Evolutionary conservation across 2,329 filamentous ascomycete genomes (phyloP).

Genomic region (Calonectria pteridis): DNA sequence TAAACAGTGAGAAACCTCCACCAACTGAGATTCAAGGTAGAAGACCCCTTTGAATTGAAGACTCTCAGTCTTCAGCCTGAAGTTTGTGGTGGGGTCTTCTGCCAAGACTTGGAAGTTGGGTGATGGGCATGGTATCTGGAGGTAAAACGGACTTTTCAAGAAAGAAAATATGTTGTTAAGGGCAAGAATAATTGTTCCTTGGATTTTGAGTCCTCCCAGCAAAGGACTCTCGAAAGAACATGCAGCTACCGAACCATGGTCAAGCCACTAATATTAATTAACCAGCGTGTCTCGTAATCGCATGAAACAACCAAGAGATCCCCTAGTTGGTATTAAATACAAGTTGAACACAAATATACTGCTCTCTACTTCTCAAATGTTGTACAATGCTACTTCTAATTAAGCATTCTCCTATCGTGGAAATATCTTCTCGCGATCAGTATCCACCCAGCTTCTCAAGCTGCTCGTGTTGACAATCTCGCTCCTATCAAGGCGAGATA

Average conservation of each 20-base stretch:
- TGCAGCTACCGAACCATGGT: background rate
- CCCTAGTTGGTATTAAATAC: background rate
- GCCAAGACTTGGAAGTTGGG: too few species aligned
- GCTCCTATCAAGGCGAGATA: slow-evolving; percentile 47
- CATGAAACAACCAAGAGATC: background rate
- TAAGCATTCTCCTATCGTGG: background rate
- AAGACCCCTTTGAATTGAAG: too few species aligned
- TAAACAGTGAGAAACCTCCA: too few species aligned
- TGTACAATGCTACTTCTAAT: background rate
- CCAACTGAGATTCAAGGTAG: too few species aligned
- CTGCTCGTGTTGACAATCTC: slow-evolving; percentile 49
- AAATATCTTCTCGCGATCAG: slow-evolving; percentile 14
- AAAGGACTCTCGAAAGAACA: background rate
- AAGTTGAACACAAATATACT: background rate
- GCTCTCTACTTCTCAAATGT: background rate
- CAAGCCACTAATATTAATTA: background rate
- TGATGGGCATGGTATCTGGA: too few species aligned
- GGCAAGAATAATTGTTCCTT: background rate
- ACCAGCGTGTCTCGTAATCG: background rate
- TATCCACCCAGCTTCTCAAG: slow-evolving; percentile 48
- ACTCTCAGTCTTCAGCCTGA: too few species aligned
- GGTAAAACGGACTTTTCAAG: too few species aligned
- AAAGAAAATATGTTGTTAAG: background rate
- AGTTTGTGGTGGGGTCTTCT: too few species aligned
- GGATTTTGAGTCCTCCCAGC: background rate